Conservation (phyloP, 2,329 filamentous ascomycete species). For the Grosmannia penicillata region DNA sequence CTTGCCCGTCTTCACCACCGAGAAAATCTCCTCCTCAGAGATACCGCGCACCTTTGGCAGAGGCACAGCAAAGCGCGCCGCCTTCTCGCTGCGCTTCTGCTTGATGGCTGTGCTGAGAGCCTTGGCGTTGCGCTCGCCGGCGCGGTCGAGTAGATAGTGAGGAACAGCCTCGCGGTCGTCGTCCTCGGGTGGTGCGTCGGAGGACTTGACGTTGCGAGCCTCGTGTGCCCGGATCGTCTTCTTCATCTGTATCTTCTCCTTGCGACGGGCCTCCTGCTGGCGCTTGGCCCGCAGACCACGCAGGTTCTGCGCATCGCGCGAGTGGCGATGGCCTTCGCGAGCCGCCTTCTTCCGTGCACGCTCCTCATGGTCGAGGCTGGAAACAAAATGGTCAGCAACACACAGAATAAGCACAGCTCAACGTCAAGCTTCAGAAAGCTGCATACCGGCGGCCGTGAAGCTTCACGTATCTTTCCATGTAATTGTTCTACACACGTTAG, state of each 20-base stretch:
- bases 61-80: constrained; percentile 82
- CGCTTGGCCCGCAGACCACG: constrained; percentile 85
- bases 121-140: constrained; percentile 24
- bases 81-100: constrained; percentile 88
- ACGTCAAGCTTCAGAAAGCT: constrained; percentile 7
- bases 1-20: constrained; percentile 89
- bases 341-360: constrained; percentile 73
- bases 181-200: constrained; percentile 41
- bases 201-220: constrained; percentile 86
- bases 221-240: constrained; percentile 91
- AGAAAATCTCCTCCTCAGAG: constrained; percentile 71
- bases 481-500: constrained; percentile 56
- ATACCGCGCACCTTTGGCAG: constrained; percentile 91
- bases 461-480: constrained; percentile 67
- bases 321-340: constrained; percentile 77
- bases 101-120: constrained; percentile 71
- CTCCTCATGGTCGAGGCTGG: constrained; percentile 64
- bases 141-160: constrained; percentile 85
- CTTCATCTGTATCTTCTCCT: constrained; percentile 97
- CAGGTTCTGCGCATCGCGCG: constrained; percentile 83
- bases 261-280: constrained; percentile 81
- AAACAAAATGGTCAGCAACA: background rate
- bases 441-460: constrained; percentile 23
- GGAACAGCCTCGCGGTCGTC: constrained; percentile 74
- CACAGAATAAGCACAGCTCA: constrained; percentile 24